Evolutionary conservation across 345 rosid genomes (phyloP).

Genomic region (Murraya paniculata): DNA sequence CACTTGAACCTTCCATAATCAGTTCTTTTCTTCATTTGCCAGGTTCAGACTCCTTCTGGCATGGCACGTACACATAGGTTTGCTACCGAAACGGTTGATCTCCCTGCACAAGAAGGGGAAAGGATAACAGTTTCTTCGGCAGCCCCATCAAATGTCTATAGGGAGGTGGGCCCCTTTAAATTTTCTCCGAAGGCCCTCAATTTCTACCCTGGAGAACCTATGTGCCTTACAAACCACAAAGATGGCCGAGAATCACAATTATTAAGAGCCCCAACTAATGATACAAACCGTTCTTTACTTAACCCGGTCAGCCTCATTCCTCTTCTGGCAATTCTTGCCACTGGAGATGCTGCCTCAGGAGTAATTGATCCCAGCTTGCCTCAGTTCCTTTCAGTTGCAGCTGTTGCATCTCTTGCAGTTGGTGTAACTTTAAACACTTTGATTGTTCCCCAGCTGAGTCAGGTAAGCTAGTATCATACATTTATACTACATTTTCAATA

Average conservation of each 20-base stretch:
- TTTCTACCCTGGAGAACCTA: conserved; percentile 80
- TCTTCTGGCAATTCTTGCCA: conserved; percentile 67
- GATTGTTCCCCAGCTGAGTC: conserved; percentile 65
- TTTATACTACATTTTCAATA: background rate
- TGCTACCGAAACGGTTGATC: conserved; percentile 89
- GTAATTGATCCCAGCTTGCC: conserved; percentile 86
- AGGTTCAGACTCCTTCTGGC: conserved; percentile 91
- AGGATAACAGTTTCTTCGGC: conserved; percentile 89
- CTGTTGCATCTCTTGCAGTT: conserved; percentile 62
- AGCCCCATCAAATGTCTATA: conserved; percentile 68
- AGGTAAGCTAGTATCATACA: conserved; percentile 35
- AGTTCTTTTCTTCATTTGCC: conserved; percentile 17
- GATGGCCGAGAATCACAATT: conserved; percentile 64
- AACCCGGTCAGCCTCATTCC: conserved; percentile 64
- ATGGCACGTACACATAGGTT: conserved; percentile 80
- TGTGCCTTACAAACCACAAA: conserved; percentile 85
- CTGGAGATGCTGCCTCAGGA: conserved; percentile 93
- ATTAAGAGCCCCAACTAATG: conserved; percentile 73
- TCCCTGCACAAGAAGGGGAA: conserved; percentile 95
- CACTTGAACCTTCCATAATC: background rate
- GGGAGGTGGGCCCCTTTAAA: conserved; percentile 80
- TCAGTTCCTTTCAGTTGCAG: conserved; percentile 72
- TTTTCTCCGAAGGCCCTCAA: conserved; percentile 77
- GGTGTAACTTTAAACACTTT: conserved; percentile 69
- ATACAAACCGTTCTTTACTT: conserved; percentile 53